Evolutionary conservation across 148 eudicot species (phyloP).

Genomic region (Rheum nobile): DNA sequence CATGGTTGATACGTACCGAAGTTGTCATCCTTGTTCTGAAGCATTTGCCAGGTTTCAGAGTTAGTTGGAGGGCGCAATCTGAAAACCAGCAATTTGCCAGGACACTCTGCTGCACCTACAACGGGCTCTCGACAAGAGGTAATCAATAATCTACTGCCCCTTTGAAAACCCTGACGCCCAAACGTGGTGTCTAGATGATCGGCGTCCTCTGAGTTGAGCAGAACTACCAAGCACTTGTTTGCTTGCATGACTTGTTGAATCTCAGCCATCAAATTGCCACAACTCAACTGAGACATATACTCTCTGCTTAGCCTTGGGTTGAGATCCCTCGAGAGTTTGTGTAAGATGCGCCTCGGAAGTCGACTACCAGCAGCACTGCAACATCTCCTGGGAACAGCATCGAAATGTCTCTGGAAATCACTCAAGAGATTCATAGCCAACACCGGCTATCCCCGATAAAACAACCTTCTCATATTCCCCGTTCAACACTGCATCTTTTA

Average conservation of each 20-base stretch:
- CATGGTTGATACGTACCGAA: background rate
- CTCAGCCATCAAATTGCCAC: background rate
- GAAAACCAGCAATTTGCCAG: background rate
- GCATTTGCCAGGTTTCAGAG: background rate
- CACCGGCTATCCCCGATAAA: constrained; percentile 13
- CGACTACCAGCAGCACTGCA: constrained; percentile 5
- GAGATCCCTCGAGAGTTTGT: background rate
- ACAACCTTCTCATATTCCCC: constrained; percentile 11
- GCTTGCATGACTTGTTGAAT: background rate
- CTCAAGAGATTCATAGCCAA: constrained; percentile 1
- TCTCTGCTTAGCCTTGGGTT: background rate
- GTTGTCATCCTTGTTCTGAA: background rate
- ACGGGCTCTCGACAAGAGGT: background rate
- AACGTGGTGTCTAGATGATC: background rate
- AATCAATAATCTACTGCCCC: background rate
- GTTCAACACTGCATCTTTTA: constrained; percentile 10
- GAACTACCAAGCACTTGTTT: constrained; percentile 33
- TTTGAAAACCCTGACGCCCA: background rate
- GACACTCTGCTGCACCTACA: background rate
- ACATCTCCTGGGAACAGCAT: constrained; percentile 14
- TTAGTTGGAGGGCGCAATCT: background rate
- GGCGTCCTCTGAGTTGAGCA: constrained; percentile 21
- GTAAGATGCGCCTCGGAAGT: background rate
- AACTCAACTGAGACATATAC: too few relatives aligned
- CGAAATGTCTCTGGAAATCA: constrained; percentile 5